phyloP scores from a whole-genome alignment of 306 rosid genomes.

The Prunus armeniaca region DNA sequence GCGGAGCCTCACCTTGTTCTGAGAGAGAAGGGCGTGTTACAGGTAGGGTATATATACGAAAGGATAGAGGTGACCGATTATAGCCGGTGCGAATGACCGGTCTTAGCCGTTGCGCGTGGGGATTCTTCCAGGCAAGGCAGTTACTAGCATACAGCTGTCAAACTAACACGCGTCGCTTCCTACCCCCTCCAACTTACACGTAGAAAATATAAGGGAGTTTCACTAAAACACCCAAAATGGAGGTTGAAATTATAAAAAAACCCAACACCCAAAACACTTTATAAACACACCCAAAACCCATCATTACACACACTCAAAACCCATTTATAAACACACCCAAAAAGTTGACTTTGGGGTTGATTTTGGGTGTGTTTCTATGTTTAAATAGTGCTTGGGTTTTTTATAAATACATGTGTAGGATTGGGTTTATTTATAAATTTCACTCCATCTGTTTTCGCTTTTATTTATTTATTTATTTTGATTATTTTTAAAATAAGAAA shows the following conservation, averaged over 20 bases:
- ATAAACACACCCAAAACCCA: no score
- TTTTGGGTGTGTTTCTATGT: no score
- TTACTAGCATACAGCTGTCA: constrained; percentile 56
- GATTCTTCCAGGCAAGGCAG: constrained; percentile 51
- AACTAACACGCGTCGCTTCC: constrained; percentile 52
- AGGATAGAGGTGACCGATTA: constrained; percentile 31
- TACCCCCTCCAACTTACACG: constrained; percentile 37
- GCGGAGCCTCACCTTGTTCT: constrained; percentile 38
- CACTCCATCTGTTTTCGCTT: constrained; percentile 11
- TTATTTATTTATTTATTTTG: not conserved
- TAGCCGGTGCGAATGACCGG: constrained; percentile 44
- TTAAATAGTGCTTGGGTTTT: no score
- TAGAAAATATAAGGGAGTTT: constrained; percentile 20
- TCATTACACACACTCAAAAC: no score
- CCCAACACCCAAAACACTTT: no score
- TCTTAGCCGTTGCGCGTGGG: constrained; percentile 33
- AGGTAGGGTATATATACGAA: constrained; percentile 28
- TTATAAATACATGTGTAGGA: no score
- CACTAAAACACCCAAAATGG: no score
- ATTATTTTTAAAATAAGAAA: not conserved
- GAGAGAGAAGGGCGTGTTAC: not conserved
- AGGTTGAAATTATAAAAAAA: no score
- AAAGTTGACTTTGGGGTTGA: no score
- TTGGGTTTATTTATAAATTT: no score
- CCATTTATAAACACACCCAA: no score